Conservation (phyloP, 2,329 filamentous ascomycete species). For the Fusarium aywerte region DNA sequence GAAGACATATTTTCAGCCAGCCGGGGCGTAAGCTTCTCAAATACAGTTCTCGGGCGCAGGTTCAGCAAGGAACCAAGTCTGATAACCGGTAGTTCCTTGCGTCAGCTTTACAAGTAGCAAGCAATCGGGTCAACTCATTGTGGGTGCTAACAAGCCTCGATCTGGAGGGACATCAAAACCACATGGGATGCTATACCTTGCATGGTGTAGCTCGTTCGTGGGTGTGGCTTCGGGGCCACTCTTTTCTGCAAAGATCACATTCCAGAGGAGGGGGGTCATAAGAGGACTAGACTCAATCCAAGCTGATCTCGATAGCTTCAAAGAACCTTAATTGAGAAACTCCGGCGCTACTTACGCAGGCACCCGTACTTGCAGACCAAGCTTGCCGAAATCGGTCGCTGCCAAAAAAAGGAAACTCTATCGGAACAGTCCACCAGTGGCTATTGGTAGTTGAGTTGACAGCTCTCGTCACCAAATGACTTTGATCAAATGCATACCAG, state of each 20-base stretch:
- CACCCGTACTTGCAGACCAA: conserved; percentile 18
- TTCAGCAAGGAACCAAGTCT: conserved; percentile 5
- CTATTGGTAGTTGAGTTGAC: conserved; percentile 5
- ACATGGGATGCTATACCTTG: conserved; percentile 18
- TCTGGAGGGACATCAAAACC: conserved; percentile 10
- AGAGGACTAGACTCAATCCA: conserved; percentile 23
- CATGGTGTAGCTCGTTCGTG: conserved; percentile 3
- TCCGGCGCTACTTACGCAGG: conserved; percentile 33
- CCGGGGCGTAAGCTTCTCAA: conserved; percentile 25
- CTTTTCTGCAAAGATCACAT: conserved; percentile 23
- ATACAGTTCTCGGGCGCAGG: conserved; percentile 16
- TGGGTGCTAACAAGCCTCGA: conserved; percentile 7
- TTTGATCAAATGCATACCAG: conserved; percentile 28
- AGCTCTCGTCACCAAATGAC: background rate
- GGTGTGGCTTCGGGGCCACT: conserved; percentile 3
- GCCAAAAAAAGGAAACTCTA: conserved; percentile 24
- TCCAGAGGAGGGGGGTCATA: conserved; percentile 12
- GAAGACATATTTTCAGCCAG: background rate
- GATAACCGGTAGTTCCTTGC: background rate
- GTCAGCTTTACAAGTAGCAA: background rate
- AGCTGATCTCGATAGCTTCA: conserved; percentile 24
- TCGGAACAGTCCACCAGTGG: background rate
- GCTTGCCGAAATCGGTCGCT: conserved; percentile 4
- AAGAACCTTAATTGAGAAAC: conserved; percentile 21
- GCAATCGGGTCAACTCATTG: conserved; percentile 8